Conservation (phyloP, 345 rosid species). For the Diplotaxis tenuifolia region DNA sequence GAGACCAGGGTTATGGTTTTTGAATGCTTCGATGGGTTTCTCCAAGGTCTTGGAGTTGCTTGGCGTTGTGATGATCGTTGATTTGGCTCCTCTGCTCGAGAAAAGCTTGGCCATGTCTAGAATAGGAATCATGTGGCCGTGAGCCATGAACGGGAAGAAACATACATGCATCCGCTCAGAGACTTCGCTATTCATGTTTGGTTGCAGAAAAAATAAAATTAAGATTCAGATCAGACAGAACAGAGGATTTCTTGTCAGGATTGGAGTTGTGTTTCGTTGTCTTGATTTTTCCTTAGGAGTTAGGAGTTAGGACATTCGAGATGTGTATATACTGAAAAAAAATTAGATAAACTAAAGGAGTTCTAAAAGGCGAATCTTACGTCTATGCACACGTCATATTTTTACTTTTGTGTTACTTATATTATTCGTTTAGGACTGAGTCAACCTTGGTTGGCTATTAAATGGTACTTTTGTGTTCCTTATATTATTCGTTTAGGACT, state of each 20-base stretch:
- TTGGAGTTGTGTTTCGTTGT: background rate
- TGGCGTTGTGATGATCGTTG: conserved; percentile 51
- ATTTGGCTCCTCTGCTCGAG: conserved; percentile 39
- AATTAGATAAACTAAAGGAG: background rate
- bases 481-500: background rate
- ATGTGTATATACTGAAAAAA: background rate
- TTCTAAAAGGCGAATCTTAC: conserved; percentile 15
- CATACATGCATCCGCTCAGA: conserved; percentile 34
- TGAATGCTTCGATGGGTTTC: conserved; percentile 31
- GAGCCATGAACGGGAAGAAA: conserved; percentile 57
- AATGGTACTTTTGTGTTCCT: background rate
- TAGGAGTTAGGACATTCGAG: conserved; percentile 9
- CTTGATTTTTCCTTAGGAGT: conserved; percentile 5
- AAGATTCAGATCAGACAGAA: conserved; percentile 9
- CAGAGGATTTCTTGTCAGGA: background rate
- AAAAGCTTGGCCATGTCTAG: conserved; percentile 59
- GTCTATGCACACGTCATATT: conserved; percentile 28
- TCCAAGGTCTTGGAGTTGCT: conserved; percentile 38
- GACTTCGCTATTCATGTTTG: conserved; percentile 33
- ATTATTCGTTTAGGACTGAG: background rate
- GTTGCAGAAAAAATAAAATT: background rate
- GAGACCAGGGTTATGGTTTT: conserved; percentile 20
- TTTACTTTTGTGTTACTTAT: background rate
- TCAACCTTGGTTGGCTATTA: conserved; percentile 19
- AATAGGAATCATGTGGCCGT: conserved; percentile 54